Percentiles rank a stretch among this genome's conserved stretches.
Conservation (phyloP, 177 flowering plant genomes). For the Telopea speciosissima region DNA sequence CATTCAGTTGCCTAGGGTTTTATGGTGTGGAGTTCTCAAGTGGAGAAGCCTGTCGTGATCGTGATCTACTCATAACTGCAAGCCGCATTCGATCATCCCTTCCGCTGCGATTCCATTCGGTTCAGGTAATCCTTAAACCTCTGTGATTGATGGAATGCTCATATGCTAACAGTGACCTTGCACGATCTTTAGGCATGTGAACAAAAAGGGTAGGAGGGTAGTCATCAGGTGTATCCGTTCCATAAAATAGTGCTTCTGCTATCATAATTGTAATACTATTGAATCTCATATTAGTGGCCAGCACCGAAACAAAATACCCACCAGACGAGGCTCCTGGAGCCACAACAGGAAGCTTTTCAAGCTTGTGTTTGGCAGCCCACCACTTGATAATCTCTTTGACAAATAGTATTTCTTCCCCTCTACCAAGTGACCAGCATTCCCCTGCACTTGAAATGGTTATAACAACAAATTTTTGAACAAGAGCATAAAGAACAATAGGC, state of each 20-base stretch:
- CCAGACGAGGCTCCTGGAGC: conserved; percentile 94
- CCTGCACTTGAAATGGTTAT: conserved; percentile 64
- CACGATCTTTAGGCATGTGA: conserved; percentile 89
- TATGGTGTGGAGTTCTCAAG: no score
- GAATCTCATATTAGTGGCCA: conserved; percentile 55
- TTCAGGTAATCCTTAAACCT: conserved; percentile 39
- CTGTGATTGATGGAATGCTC: conserved; percentile 37
- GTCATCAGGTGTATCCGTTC: conserved; percentile 35
- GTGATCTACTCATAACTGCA: no score
- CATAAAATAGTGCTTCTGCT: conserved; percentile 63
- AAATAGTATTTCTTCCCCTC: conserved; percentile 36
- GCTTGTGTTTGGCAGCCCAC: conserved; percentile 57
- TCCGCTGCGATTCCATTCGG: no score
- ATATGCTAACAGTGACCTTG: conserved; percentile 37
- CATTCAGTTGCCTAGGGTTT: no score
- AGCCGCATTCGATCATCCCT: no score
- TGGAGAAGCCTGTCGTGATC: no score
- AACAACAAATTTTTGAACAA: conserved; percentile 64
- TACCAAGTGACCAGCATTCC: conserved; percentile 60
- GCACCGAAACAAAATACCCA: conserved; percentile 76
- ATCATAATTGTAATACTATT: conserved; percentile 71
- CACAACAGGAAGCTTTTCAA: conserved; percentile 60
- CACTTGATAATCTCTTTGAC: conserved; percentile 45
- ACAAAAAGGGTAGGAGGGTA: conserved; percentile 91
- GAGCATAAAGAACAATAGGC: conserved; percentile 63